Base-by-base conservation (phyloP, 2,329 filamentous ascomycete genomes). In the Paraconiothyrium brasiliense region DNA sequence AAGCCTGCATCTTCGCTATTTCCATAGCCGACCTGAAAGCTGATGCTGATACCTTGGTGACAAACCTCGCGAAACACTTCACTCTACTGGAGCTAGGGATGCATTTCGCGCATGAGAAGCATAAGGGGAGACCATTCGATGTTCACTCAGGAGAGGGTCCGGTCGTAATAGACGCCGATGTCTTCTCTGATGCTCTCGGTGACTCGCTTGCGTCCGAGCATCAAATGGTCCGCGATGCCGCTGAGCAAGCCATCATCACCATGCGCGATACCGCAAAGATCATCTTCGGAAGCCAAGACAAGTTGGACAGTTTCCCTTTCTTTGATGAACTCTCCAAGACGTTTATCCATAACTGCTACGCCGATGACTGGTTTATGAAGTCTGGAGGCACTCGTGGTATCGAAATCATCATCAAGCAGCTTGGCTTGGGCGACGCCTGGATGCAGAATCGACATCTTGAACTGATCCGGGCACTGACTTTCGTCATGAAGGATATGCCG, bases 361-460 rank as follows among this genome's bases (percentile, higher is more conserved):
- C 95, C 71, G 94, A 99, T 76, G 95, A 99, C 72, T 99, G 96
- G 95, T 99, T 97, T 74, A 94, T 94, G 56, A 99, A 99, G 80
- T 92, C 93, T 41, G 95, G 94, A 52, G 95, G 95, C 43, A 94
- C 92, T 57, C 82, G 94, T 22, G 96, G 96, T 58, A 97, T 99
- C 71, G 90, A 92, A 72, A 90, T 96, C 59, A 82, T 99, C 60
- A 89, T 94, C 35, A 94, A 92, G 2, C 90, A 94, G 68, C 83
- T 98, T 58, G 89, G 94, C 57, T 85, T 99, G 50, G 93, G 93
- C 46, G 92, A 96, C 71, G 77, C 83, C 1, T 99, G 95, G 93
- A 84, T 99, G 37, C 85, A 88, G 22, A 87, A 90, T 13, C 91
- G 93, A 69, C 93, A 97, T 74, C 87, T 91, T 57, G 93, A 98